Conservation (phyloP, 495 filamentous ascomycete species). For the Aspergillus mulundensis region DNA sequence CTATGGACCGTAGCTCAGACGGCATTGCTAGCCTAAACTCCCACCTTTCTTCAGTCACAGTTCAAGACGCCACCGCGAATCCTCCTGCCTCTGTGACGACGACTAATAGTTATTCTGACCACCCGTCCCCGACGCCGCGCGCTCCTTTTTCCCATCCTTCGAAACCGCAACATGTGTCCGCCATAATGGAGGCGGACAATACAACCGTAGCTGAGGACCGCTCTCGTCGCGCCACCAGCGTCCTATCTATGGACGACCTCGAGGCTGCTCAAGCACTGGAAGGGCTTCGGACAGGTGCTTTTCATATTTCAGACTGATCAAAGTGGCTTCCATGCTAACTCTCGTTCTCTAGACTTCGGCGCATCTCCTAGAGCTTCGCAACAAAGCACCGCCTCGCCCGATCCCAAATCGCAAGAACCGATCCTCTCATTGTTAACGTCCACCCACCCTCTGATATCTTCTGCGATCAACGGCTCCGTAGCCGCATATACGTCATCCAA, state of each 20-base stretch:
- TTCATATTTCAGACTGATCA: background rate
- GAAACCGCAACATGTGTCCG: slow-evolving; percentile 29
- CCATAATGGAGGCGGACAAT: slow-evolving; percentile 42
- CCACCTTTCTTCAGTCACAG: slow-evolving; percentile 16
- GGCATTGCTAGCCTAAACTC: slow-evolving; percentile 18
- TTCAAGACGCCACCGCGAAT: slow-evolving; percentile 18
- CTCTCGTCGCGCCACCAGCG: slow-evolving; percentile 42
- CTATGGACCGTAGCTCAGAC: slow-evolving; percentile 23
- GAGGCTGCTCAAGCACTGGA: slow-evolving; percentile 86
- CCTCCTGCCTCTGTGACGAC: slow-evolving; percentile 12
- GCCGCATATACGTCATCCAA: slow-evolving; percentile 80
- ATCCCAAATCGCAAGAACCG: slow-evolving; percentile 52
- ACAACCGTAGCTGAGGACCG: slow-evolving; percentile 34
- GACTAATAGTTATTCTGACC: slow-evolving; percentile 5
- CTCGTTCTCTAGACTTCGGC: slow-evolving; percentile 25
- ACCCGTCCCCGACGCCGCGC: slow-evolving; percentile 11
- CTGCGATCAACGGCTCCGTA: slow-evolving; percentile 74
- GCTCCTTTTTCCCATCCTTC: slow-evolving; percentile 13
- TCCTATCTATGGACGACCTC: slow-evolving; percentile 74
- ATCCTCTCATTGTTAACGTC: slow-evolving; percentile 75
- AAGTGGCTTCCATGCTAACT: background rate
- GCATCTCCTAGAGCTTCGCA: slow-evolving; percentile 31
- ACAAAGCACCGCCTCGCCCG: slow-evolving; percentile 22
- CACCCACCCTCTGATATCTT: slow-evolving; percentile 71
- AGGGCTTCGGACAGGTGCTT: slow-evolving; percentile 71